A percentile compares a stretch with the other conserved stretches of the same genome.
These are phyloP conservation scores for Venturiaceae sp. DNA, from an alignment of 2,329 filamentous ascomycete species.

Conservation along the genomic window DNA sequence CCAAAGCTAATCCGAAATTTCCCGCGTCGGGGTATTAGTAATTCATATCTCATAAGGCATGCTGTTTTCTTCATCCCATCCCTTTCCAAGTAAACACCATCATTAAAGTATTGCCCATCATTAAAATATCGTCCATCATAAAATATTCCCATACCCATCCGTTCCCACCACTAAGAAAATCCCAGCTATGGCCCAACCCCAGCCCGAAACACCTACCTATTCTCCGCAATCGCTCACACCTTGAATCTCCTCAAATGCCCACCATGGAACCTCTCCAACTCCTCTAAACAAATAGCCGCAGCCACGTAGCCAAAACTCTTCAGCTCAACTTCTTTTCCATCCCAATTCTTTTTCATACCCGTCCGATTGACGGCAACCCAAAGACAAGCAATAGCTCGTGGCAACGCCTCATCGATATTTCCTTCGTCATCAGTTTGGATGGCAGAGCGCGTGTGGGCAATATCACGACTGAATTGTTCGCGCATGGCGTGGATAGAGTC, in stretches of 20 bases:
- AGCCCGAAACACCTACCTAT: no score
- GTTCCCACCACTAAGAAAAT: no score
- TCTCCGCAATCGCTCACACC: no score
- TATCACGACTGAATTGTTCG: background rate
- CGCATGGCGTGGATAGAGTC: background rate
- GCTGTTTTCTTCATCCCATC: no score
- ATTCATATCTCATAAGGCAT: no score
- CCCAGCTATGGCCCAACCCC: no score
- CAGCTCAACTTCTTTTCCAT: background rate
- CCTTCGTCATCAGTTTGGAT: constrained; percentile 6
- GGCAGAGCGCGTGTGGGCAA: background rate
- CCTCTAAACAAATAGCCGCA: constrained; percentile 5
- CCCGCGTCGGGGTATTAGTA: no score
- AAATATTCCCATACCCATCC: no score
- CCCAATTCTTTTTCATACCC: background rate
- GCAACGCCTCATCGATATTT: background rate
- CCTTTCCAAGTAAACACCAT: no score
- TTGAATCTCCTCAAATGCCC: background rate
- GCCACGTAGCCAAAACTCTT: constrained; percentile 5
- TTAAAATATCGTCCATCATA: no score
- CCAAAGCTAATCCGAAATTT: no score
- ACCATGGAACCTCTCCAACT: constrained; percentile 6
- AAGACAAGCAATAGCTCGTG: constrained; percentile 5
- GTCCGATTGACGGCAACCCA: background rate
- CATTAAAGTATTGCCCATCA: no score